Percentiles rank a stretch among this genome's conserved stretches.
Evolutionary conservation across 768 basidiomycete species (phyloP).

Genomic region (Suillus plorans): DNA sequence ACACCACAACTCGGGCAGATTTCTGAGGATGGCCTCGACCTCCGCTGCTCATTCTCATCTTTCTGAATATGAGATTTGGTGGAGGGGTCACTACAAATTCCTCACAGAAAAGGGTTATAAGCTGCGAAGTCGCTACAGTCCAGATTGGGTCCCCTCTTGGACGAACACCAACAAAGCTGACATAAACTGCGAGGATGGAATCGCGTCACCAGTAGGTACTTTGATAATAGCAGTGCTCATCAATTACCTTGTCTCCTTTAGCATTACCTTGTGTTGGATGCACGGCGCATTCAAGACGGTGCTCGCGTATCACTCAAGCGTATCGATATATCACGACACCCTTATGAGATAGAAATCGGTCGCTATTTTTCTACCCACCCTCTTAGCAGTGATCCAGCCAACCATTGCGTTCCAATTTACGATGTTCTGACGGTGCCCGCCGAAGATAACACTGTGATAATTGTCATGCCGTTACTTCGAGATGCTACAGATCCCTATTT

Average conservation of each 20-base stretch:
- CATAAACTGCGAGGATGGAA: constrained; percentile 9
- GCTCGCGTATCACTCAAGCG: constrained; percentile 21
- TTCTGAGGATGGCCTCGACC: not conserved
- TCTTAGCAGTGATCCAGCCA: constrained; percentile 9
- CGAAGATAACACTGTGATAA: constrained; percentile 10
- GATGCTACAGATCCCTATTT: constrained; percentile 16
- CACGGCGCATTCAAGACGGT: constrained; percentile 23
- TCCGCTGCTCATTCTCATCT: not conserved
- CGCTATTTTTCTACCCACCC: not conserved
- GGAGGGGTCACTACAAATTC: constrained; percentile 9
- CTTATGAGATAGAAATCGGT: constrained; percentile 20
- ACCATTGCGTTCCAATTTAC: constrained; percentile 26
- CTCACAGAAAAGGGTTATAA: constrained; percentile 16
- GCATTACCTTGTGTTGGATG: constrained; percentile 19
- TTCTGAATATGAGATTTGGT: not conserved
- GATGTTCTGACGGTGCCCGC: constrained; percentile 13
- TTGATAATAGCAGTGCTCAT: not conserved
- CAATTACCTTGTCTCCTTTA: not conserved
- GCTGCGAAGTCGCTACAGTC: constrained; percentile 18
- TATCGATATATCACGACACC: constrained; percentile 8
- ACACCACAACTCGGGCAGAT: not conserved
- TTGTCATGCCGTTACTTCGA: constrained; percentile 26
- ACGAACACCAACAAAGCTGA: constrained; percentile 1
- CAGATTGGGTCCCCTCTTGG: constrained; percentile 24
- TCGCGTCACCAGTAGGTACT: not conserved